Evolutionary conservation across 2,329 filamentous ascomycete genomes (phyloP).

Genomic region (Coleophoma cylindrospora): DNA sequence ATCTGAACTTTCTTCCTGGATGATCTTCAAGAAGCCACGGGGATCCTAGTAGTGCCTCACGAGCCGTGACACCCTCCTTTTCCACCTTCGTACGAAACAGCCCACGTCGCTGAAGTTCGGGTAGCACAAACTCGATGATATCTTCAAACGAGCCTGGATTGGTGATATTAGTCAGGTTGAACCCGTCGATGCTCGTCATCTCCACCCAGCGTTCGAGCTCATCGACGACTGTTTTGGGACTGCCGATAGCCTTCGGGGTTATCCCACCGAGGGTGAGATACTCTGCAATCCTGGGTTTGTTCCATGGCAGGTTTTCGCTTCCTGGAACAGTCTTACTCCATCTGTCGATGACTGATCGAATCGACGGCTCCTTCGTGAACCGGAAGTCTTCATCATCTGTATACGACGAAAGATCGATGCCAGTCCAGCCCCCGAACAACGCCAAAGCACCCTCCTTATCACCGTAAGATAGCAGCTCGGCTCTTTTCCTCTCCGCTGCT

Average conservation of each 20-base stretch:
- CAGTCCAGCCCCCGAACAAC: constrained; percentile 72
- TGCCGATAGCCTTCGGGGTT: constrained; percentile 43
- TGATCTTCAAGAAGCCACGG: constrained; percentile 8
- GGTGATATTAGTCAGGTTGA: constrained; percentile 64
- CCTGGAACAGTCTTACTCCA: constrained; percentile 52
- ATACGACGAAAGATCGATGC: constrained; percentile 56
- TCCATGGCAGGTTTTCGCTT: constrained; percentile 56
- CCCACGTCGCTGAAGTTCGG: constrained; percentile 53
- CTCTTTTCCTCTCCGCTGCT: constrained; percentile 59
- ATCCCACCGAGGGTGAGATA: constrained; percentile 64
- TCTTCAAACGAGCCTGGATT: constrained; percentile 64
- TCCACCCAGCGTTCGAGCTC: constrained; percentile 60
- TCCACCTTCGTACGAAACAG: constrained; percentile 46
- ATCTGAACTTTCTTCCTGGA: constrained; percentile 12
- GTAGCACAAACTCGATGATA: constrained; percentile 57
- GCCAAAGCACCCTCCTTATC: constrained; percentile 62
- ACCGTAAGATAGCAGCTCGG: constrained; percentile 56
- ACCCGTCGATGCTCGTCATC: constrained; percentile 67
- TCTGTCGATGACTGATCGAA: constrained; percentile 28
- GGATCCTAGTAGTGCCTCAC: constrained; percentile 11
- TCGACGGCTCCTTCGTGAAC: constrained; percentile 31
- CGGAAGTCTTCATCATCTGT: constrained; percentile 59
- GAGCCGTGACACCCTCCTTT: constrained; percentile 8
- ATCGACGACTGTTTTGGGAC: constrained; percentile 55
- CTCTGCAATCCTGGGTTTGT: constrained; percentile 62